Conservation (phyloP, 2,329 filamentous ascomycete genomes). For the Calonectria henricotiae region DNA sequence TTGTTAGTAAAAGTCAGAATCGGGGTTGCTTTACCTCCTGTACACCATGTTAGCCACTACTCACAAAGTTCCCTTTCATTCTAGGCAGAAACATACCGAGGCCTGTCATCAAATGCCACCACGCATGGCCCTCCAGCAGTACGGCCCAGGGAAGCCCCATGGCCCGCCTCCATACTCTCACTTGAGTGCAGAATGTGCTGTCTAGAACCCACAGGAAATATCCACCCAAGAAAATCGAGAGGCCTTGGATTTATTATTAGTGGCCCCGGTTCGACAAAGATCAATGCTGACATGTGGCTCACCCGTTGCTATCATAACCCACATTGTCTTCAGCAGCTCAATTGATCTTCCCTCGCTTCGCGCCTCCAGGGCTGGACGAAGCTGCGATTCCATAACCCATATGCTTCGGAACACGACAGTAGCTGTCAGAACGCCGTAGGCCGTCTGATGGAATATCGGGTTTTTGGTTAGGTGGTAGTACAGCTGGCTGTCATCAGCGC, state of each 20-base stretch:
- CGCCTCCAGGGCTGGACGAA: constrained; percentile 65
- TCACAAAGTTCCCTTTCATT: background rate
- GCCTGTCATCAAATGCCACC: constrained; percentile 86
- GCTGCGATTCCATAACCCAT: constrained; percentile 77
- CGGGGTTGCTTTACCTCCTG: constrained; percentile 43
- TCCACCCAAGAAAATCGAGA: constrained; percentile 81
- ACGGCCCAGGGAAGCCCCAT: constrained; percentile 87
- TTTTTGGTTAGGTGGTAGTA: constrained; percentile 87
- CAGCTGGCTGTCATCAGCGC: constrained; percentile 51
- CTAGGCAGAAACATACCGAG: constrained; percentile 65
- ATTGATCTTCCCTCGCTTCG: constrained; percentile 68
- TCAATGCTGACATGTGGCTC: constrained; percentile 38
- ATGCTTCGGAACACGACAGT: constrained; percentile 81
- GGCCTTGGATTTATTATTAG: constrained; percentile 39
- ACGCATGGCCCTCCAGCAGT: constrained; percentile 73
- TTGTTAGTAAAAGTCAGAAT: background rate
- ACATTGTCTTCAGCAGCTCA: constrained; percentile 75
- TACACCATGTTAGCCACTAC: constrained; percentile 24
- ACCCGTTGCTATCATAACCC: constrained; percentile 78
- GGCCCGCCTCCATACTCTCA: constrained; percentile 77
- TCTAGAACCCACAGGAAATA: constrained; percentile 87
- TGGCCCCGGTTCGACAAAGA: background rate
- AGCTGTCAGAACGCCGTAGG: constrained; percentile 81
- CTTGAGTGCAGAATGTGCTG: constrained; percentile 79
- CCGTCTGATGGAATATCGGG: constrained; percentile 86